These are phyloP conservation scores for Fraxinus sp. DNA, from an alignment of 305 asterid species.

Conservation along the genomic window DNA sequence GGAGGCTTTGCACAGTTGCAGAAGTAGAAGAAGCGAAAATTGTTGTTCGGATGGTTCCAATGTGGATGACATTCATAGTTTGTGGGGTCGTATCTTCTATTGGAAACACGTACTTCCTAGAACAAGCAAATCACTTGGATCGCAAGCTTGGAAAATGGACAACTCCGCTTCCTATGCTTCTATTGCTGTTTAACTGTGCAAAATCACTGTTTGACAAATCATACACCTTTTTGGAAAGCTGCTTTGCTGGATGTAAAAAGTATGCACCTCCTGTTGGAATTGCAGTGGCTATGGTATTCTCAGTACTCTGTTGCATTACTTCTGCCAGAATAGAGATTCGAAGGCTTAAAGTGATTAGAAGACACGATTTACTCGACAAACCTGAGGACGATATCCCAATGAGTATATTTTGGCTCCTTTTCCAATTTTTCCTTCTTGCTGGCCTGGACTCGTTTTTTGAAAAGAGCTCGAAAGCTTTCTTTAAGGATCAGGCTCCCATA, in stretches of 20 bases:
- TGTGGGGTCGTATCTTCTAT: conserved; percentile 30
- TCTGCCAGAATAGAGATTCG: conserved; percentile 23
- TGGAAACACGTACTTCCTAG: conserved; percentile 18
- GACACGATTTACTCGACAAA: neutral
- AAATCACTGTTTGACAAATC: neutral
- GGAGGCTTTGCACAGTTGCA: conserved; percentile 35
- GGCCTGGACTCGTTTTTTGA: conserved; percentile 22
- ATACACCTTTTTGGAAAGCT: neutral
- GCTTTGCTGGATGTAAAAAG: neutral
- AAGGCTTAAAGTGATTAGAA: conserved; percentile 21
- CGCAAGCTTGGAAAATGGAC: conserved; percentile 12
- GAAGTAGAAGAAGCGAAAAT: conserved; percentile 11
- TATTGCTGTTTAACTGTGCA: conserved; percentile 20
- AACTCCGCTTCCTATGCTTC: conserved; percentile 37
- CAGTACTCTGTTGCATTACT: conserved; percentile 25
- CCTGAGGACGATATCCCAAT: neutral
- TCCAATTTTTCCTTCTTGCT: conserved; percentile 17
- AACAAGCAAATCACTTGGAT: conserved; percentile 42
- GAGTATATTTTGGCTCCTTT: conserved; percentile 18
- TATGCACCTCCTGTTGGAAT: conserved; percentile 16
- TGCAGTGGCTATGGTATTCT: conserved; percentile 21
- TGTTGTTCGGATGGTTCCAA: neutral
- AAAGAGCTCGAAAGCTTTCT: neutral
- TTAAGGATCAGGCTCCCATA: neutral
- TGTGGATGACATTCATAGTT: neutral